Conservation (phyloP, 1,284 basidiomycete genomes). For the Cryptococcus sp. region DNA sequence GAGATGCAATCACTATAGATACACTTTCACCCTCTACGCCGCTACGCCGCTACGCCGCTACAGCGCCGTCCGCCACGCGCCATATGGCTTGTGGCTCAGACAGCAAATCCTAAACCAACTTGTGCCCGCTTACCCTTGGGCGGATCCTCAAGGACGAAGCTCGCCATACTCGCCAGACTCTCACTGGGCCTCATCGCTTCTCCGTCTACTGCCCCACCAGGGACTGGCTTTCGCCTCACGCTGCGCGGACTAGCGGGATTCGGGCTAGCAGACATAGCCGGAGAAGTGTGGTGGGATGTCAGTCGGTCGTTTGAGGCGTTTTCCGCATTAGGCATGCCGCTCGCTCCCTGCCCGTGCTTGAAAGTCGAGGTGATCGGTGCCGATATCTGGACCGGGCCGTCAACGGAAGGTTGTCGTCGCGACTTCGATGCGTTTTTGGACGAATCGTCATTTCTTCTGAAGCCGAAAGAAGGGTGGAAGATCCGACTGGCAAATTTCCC, state of each 20-base stretch:
- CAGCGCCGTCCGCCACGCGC: too few relatives aligned
- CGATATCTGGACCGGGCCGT: conserved; percentile 9
- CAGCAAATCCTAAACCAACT: too few relatives aligned
- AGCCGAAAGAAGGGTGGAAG: conserved; percentile 13
- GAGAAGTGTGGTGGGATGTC: not conserved
- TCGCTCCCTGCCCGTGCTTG: not conserved
- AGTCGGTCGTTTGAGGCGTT: not conserved
- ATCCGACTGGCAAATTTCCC: conserved; percentile 14
- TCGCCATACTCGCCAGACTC: not conserved
- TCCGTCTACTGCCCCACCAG: conserved; percentile 9
- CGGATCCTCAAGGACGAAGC: conserved; percentile 2
- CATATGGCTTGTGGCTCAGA: too few relatives aligned
- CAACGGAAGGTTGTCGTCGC: conserved; percentile 14
- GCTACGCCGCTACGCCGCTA: too few relatives aligned
- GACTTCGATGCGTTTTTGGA: not conserved
- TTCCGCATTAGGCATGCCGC: not conserved
- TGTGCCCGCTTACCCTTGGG: too few relatives aligned
- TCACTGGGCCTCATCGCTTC: not conserved
- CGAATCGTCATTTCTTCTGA: conserved; percentile 10
- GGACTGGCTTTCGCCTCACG: conserved; percentile 39
- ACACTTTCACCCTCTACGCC: too few relatives aligned
- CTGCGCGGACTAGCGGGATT: conserved; percentile 10
- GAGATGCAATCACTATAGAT: too few relatives aligned
- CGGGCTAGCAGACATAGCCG: not conserved
- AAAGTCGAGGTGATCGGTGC: conserved; percentile 1